These are phyloP conservation scores for Colletotrichum kahawae DNA, from an alignment of 2,329 filamentous ascomycete species.

Conservation along the genomic window DNA sequence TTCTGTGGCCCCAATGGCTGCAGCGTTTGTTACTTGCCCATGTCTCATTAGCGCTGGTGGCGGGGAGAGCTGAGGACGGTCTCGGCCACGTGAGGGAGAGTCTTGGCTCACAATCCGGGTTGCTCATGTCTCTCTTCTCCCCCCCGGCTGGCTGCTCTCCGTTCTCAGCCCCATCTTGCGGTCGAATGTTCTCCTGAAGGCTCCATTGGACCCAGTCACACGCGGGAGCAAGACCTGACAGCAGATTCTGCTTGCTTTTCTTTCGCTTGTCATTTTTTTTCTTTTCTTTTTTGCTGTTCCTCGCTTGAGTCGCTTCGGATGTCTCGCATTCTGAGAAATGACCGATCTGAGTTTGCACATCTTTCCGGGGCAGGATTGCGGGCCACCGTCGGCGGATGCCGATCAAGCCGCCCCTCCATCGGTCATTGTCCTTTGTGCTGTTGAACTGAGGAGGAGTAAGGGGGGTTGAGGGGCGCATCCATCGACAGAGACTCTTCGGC, in stretches of 20 bases:
- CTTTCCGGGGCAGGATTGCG: not conserved
- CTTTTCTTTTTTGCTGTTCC: not conserved
- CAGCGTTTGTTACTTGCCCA: not conserved
- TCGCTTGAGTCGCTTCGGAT: not conserved
- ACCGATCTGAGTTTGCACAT: not conserved
- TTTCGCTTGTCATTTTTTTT: not conserved
- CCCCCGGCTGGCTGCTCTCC: not conserved
- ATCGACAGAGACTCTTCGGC: not conserved
- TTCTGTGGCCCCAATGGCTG: not conserved
- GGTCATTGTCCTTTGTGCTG: not conserved
- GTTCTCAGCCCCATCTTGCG: not conserved
- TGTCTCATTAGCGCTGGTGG: not conserved
- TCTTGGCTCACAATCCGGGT: not conserved
- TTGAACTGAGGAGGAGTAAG: not conserved
- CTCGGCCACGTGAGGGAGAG: constrained; percentile 1
- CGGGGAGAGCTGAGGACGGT: constrained; percentile 1
- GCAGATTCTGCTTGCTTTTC: not conserved
- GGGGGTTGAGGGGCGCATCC: not conserved
- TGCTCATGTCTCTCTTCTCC: not conserved
- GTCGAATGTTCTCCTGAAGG: not conserved
- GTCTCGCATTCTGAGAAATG: not conserved
- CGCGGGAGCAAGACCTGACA: not conserved
- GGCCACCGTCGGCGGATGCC: not conserved
- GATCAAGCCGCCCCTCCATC: not conserved
- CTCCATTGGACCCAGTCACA: not conserved